Evolutionary conservation across 805 yeast genomes (phyloP), one percentile per base, ranked within the genome.

Genomic region (Saccharomycopsis fibuligera): DNA sequence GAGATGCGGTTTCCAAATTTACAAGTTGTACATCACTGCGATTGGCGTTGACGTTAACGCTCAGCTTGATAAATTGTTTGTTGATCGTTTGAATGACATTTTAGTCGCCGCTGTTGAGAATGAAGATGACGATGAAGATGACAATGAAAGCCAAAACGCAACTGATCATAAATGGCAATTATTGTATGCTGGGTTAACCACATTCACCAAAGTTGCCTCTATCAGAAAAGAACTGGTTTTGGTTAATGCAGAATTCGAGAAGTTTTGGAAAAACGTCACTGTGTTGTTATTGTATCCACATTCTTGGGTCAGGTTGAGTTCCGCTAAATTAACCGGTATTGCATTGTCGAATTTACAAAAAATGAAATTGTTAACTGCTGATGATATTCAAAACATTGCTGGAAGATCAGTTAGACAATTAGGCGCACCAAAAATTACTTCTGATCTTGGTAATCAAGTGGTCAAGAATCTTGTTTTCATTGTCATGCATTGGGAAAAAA

Each of bases 281-380:
- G 74, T 72, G 2, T 65, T 79, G 25, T 69, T 89, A 47, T 68
- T 90, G 45, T 90, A 78, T 61, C 97, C 97, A 2, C 97, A 90
- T 64, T 73, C 93, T 1, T 90, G 98, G 98, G 84, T 90, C 5
- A 77, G 97, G 57, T 69, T 84, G 50, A 66, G 75, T 4, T 69
- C 95, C 1, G 67, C 82, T 5, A 70, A 90, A 46, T 67, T 87
- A 30, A 62, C 81, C 35, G 81, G 83, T 1, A 58, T 65, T 1
- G 60, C 84, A 44, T 67, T 86, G 48, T 58, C 73, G 6, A 69
- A 73, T 44, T 41, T 57, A 25, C 64, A 68, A 31, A 57, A 60
- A 14, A 49, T 68, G 31, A 56, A 44, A 1, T 54, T 65, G 2
- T 68, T 80, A 38, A 54, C 67, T 2, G 67, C 66, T 22, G 65